These are phyloP conservation scores for Trichosporon faecale DNA, from an alignment of 1,284 basidiomycete genomes.

Conservation along the genomic window DNA sequence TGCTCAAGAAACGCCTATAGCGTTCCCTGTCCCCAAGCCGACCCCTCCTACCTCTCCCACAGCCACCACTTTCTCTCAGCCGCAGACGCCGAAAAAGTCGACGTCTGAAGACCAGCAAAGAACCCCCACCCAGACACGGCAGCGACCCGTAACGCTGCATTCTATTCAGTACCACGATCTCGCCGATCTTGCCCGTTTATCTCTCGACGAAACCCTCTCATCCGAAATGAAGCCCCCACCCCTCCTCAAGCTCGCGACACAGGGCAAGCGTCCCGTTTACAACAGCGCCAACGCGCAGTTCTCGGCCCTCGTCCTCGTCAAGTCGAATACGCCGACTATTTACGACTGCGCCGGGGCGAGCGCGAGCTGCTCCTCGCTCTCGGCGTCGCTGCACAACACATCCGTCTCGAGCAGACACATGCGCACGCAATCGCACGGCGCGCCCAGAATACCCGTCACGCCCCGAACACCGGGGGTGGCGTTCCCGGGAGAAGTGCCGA, in stretches of 20 bases:
- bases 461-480: neutral
- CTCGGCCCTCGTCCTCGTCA: neutral
- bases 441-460: neutral
- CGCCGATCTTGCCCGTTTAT: neutral
- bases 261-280: neutral
- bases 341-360: neutral
- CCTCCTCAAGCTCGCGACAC: neutral
- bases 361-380: neutral
- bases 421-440: neutral
- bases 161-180: neutral
- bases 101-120: neutral
- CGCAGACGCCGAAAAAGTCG: neutral
- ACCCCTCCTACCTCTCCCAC: neutral
- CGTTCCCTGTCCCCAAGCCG: neutral
- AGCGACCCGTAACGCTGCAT: neutral
- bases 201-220: neutral
- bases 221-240: neutral
- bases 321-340: neutral
- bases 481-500: neutral
- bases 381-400: neutral
- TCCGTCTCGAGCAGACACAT: neutral
- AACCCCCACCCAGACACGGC: neutral
- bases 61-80: neutral
- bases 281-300: neutral
- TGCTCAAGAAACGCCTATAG: neutral